Conservation (phyloP, 2,329 filamentous ascomycete genomes). For the Microsporum canis region DNA sequence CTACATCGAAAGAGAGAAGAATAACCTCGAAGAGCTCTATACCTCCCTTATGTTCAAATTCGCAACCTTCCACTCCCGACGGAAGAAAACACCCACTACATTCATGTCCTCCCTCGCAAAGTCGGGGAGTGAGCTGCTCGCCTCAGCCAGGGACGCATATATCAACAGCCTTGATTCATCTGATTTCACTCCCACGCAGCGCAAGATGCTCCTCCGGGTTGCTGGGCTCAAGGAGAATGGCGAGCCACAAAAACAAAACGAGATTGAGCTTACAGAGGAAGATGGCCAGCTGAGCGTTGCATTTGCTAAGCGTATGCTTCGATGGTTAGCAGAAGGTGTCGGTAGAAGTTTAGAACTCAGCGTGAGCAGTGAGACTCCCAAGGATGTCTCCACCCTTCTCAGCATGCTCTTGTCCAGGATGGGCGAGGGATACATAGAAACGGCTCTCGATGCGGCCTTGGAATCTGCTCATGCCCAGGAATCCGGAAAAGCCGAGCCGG, state of each 20-base stretch:
- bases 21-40: conserved; percentile 66
- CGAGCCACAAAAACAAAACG: conserved; percentile 59
- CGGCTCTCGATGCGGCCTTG: conserved; percentile 55
- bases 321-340: conserved; percentile 92
- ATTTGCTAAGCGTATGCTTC: conserved; percentile 96
- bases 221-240: conserved; percentile 64
- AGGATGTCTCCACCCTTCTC: conserved; percentile 78
- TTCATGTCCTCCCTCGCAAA: conserved; percentile 90
- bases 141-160: conserved; percentile 82
- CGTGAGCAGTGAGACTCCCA: conserved; percentile 75
- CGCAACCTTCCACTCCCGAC: conserved; percentile 69
- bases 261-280: conserved; percentile 82
- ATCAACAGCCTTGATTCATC: conserved; percentile 79
- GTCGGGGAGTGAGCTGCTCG: conserved; percentile 76
- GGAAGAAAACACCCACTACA: conserved; percentile 78
- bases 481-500: conserved; percentile 68
- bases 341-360: conserved; percentile 85
- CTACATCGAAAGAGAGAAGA: conserved; percentile 55
- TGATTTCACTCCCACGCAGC: conserved; percentile 77
- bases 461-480: conserved; percentile 70
- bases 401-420: conserved; percentile 75
- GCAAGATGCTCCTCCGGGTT: conserved; percentile 78
- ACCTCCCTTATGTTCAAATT: conserved; percentile 93
- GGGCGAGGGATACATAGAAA: conserved; percentile 67
- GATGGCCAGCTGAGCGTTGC: conserved; percentile 71